Evolutionary conservation across 441 rosid species (phyloP), one percentile per base, ranked within the genome.

Genomic region (Erodium texanum): DNA sequence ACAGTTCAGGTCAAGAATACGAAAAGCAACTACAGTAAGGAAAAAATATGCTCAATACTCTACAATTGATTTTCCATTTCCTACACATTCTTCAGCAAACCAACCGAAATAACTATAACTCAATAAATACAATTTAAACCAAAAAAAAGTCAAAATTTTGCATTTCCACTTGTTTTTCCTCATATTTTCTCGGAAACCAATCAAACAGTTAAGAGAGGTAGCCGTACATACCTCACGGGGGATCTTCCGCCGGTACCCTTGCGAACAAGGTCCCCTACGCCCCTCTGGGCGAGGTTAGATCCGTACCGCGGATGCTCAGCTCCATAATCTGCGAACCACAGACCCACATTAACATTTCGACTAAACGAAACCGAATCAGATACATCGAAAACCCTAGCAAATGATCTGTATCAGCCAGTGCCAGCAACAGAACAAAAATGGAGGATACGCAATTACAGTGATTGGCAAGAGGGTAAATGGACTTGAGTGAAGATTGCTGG

Each of bases 171-270:
- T n/a, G 34, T 3, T 29, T 3, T 29, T 29, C 34, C 34, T 29
- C 0, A 3, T 29, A 29, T 29, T 29, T 29, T 29, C 24, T 34
- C 64, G 64, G 27, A 20, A 45, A 27, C 34, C 12, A 29, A 63
- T 27, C 61, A 56, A 34, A 24, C 52, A 19, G 22, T 65, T 20
- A 65, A 15, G 56, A 67, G 27, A 64, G 15, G 16, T 29, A 52
- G 22, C n/a, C n/a, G n/a, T n/a, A 58, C 24, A 58, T 59, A 94
- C 98, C 99, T 95, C 56, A 95, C 97, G 36, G 99, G 92, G 66
- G 98, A 95, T 86, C 98, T 82, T 48, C 99, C 99, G 68, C 98
- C 99, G 62, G 99, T 95, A 24, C 99, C 99, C 88, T 92, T 95
- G 68, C 97, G 98, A 70, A 93, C 87, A 52, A 95, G 86, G 70